These are phyloP conservation scores for Gossypium rotundifolium DNA, from an alignment of 345 rosid species.

Conservation along the genomic window DNA sequence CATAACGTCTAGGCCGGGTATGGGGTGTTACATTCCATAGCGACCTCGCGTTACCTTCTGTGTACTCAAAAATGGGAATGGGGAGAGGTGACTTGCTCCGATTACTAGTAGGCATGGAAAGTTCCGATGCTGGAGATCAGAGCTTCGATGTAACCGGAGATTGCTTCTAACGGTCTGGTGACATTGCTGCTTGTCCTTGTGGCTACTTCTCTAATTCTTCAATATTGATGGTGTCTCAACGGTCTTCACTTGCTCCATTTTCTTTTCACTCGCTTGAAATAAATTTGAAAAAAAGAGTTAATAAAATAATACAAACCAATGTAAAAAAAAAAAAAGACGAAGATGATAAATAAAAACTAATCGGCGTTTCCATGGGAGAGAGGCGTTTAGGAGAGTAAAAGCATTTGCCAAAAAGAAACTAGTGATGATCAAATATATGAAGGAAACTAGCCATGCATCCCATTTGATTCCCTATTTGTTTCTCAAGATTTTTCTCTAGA, in stretches of 20 bases:
- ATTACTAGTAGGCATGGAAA: conserved; percentile 13
- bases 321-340: background rate
- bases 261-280: conserved; percentile 28
- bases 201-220: conserved; percentile 28
- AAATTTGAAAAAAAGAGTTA: background rate
- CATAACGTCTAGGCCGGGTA: too few species aligned
- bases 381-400: conserved; percentile 9
- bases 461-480: too few species aligned
- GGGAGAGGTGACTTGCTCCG: conserved; percentile 34
- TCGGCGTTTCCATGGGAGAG: conserved; percentile 35
- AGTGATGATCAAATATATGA: too few species aligned
- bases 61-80: conserved; percentile 39
- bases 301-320: background rate
- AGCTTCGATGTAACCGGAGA: background rate
- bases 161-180: conserved; percentile 5
- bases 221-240: background rate
- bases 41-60: too few species aligned
- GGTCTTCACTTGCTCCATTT: background rate
- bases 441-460: too few species aligned
- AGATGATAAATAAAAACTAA: background rate
- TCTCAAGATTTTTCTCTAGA: conserved; percentile 10
- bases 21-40: too few species aligned
- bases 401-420: too few species aligned
- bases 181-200: conserved; percentile 28
- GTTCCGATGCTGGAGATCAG: conserved; percentile 30